Evolutionary conservation across 345 rosid species (phyloP).

Genomic region (Hibiscus trionum): DNA sequence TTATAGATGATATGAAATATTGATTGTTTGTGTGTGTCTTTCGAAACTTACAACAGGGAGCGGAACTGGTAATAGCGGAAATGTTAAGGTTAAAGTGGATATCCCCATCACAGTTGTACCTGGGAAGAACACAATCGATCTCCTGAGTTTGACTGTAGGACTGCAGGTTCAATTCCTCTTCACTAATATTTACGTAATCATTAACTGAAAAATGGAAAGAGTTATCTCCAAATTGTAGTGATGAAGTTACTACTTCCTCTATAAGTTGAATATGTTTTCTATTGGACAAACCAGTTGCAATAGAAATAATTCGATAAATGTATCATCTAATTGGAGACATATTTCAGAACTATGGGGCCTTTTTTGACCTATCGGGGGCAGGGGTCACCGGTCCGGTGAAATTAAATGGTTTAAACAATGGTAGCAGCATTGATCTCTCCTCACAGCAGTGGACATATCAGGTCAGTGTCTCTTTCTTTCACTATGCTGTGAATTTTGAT

Average conservation of each 20-base stretch:
- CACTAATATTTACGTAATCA: constrained; percentile 1
- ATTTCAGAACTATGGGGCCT: constrained; percentile 83
- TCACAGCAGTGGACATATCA: constrained; percentile 83
- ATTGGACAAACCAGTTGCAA: constrained; percentile 7
- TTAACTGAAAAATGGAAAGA: not conserved
- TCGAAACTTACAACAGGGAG: constrained; percentile 46
- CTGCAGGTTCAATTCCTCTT: constrained; percentile 52
- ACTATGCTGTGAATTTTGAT: not conserved
- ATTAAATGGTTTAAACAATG: constrained; percentile 47
- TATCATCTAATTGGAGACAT: constrained; percentile 8
- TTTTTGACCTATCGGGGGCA: constrained; percentile 66
- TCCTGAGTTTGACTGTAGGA: constrained; percentile 87
- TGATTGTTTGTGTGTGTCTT: not conserved
- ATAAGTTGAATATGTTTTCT: not conserved
- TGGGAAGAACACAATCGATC: constrained; percentile 76
- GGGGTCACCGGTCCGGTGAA: constrained; percentile 91
- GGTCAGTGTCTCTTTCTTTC: constrained; percentile 31
- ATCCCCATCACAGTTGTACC: constrained; percentile 49
- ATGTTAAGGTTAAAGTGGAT: constrained; percentile 53
- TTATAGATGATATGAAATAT: too few relatives aligned
- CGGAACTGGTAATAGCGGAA: constrained; percentile 39
- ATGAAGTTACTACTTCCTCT: not conserved
- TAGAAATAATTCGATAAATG: not conserved
- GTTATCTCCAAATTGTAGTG: not conserved
- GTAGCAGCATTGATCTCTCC: constrained; percentile 51